These are phyloP conservation scores for Amphicarpaea edgeworthii DNA, from an alignment of 306 rosid species.

Conservation along the genomic window DNA sequence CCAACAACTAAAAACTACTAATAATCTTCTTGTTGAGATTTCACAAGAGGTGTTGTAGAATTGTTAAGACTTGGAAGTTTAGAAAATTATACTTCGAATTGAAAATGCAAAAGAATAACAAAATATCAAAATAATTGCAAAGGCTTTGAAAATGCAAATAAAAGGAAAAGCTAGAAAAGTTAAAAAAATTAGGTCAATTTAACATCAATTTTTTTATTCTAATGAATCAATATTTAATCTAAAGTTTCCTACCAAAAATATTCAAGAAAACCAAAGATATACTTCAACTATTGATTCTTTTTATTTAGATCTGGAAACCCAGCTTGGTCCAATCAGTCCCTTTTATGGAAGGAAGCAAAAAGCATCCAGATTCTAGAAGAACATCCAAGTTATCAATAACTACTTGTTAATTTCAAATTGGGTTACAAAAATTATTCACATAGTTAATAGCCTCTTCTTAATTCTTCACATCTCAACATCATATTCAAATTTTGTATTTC, in stretches of 20 bases:
- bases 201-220: not conserved
- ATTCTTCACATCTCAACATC: constrained; percentile 7
- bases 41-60: not conserved
- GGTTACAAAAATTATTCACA: constrained; percentile 10
- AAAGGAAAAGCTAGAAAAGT: constrained; percentile 4
- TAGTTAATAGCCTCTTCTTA: constrained; percentile 13
- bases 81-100: not conserved
- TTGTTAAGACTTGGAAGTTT: not conserved
- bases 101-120: not conserved
- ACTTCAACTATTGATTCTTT: not conserved
- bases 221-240: not conserved
- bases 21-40: constrained; percentile 4
- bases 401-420: constrained; percentile 20
- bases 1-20: not conserved
- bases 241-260: not conserved
- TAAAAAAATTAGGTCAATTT: not conserved
- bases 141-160: not conserved
- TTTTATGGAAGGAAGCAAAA: not conserved
- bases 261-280: not conserved
- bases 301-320: not conserved
- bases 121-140: not conserved
- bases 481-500: constrained; percentile 14
- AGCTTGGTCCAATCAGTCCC: not conserved
- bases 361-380: not conserved
- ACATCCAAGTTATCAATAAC: constrained; percentile 7